Evolutionary conservation across 345 rosid genomes (phyloP), one percentile per base, ranked within the genome.

Genomic region (Ceriops zippeliana): DNA sequence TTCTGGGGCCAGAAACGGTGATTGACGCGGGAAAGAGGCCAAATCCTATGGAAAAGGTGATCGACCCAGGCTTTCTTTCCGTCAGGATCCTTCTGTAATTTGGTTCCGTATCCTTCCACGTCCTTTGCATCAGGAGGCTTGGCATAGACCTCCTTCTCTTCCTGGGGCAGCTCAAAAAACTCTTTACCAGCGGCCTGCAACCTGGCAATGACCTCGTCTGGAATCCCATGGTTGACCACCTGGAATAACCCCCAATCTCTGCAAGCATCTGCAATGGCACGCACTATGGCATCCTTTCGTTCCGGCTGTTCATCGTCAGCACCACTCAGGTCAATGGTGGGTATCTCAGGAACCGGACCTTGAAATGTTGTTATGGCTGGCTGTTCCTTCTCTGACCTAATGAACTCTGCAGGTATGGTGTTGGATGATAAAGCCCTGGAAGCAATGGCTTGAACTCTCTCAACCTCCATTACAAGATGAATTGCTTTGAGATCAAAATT

Each of bases 51-150:
- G 56, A 93, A 93, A 61, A 91, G 85, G 71, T 91, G 92, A 74
- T 91, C 97, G 0, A 80, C 89, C 98, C 98, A 91, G 3, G 79
- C 76, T 73, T 88, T 88, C 63, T 83, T 91, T 2, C 83, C 91
- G 1, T 83, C 66, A 9, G 75, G 51, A 22, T 86, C 88, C 65
- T 83, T 86, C 62, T 79, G 88, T 10, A 86, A 70, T 57, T 76
- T 81, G 8, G 76, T 82, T 6, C 96, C 98, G 21, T 92, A 92
- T 0, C 98, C 98, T 80, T 91, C 95, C 1, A 82, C 19, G 4
- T 68, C 61, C n/a, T 73, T 72, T 0, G 88, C 52, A 13, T 76
- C 96, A 0, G 77, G 70, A 0, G 82, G 76, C 64, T 82, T 86
- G 0, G 91, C 89, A 7, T 82, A 90, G 0, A 46, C 24, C 65